Evolutionary conservation across 352 stramenopile genomes (phyloP).

Genomic region (Globisporangium camurandrum): DNA sequence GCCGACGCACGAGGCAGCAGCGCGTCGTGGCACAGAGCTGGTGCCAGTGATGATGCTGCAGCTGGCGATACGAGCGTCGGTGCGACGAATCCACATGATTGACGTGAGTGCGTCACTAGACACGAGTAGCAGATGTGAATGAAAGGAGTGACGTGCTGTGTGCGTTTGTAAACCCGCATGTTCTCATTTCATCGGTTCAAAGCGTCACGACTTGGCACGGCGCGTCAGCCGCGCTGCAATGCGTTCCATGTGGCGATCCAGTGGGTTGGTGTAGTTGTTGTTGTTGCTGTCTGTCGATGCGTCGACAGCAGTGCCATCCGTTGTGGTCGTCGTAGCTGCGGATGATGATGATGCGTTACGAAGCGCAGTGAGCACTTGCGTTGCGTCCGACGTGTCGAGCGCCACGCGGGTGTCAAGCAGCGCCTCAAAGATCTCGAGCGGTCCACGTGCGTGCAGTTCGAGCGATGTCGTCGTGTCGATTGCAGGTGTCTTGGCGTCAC

Average conservation of each 20-base stretch:
- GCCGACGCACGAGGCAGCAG: conserved; percentile 14
- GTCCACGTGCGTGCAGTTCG: conserved; percentile 2
- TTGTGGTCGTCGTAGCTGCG: neutral
- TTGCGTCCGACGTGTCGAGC: neutral
- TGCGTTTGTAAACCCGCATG: neutral
- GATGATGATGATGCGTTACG: neutral
- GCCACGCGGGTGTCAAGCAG: neutral
- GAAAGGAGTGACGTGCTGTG: neutral
- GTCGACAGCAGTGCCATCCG: no score
- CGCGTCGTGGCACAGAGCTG: neutral
- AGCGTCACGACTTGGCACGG: neutral
- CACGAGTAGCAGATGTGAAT: neutral
- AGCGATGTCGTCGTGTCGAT: neutral
- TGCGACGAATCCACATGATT: no score
- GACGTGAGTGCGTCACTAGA: no score
- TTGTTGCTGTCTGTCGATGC: neutral
- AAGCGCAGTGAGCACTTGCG: neutral
- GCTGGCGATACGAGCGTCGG: no score
- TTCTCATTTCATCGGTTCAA: neutral
- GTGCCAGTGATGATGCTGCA: no score
- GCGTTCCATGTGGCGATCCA: conserved; percentile 6
- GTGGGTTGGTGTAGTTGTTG: conserved; percentile 5
- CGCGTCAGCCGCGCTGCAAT: neutral
- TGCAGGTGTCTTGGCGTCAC: neutral
- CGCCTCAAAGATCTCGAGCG: conserved; percentile 10